phyloP scores from a whole-genome alignment of 169 alveolate species.

The Cryptosporidium canis region DNA sequence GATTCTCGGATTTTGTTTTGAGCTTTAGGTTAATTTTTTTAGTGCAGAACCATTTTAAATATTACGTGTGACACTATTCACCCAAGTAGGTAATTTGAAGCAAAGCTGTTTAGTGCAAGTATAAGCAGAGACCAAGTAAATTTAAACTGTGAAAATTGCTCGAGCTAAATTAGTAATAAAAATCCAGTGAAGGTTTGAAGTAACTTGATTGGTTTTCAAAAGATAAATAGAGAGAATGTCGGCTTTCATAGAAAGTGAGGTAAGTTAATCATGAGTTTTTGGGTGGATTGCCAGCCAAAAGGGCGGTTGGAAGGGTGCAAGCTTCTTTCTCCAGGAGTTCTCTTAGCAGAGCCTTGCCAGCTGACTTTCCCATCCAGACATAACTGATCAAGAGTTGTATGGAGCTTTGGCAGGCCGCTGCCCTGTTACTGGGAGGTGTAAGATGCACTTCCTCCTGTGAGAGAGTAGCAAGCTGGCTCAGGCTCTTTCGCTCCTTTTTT shows the following conservation, averaged over 20 bases:
- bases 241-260: conserved; percentile 58
- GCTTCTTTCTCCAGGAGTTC: no score
- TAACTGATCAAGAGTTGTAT: no score
- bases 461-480: no score
- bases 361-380: no score
- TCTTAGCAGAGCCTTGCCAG: no score
- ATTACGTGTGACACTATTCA: neutral
- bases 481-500: no score
- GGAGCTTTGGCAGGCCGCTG: no score
- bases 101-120: neutral
- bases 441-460: no score
- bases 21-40: neutral
- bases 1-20: neutral
- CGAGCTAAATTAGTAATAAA: neutral
- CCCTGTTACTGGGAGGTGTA: no score
- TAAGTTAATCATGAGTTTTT: neutral
- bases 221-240: conserved; percentile 1
- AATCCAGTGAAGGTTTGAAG: neutral
- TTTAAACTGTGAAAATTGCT: neutral
- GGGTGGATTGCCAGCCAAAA: neutral
- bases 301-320: no score
- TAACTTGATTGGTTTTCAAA: neutral
- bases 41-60: neutral
- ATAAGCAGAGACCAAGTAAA: neutral
- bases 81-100: neutral